Evolutionary conservation across 129 eudicot genomes (phyloP), one percentile per base, ranked within the genome.

Genomic region (Centaurea solstitialis): DNA sequence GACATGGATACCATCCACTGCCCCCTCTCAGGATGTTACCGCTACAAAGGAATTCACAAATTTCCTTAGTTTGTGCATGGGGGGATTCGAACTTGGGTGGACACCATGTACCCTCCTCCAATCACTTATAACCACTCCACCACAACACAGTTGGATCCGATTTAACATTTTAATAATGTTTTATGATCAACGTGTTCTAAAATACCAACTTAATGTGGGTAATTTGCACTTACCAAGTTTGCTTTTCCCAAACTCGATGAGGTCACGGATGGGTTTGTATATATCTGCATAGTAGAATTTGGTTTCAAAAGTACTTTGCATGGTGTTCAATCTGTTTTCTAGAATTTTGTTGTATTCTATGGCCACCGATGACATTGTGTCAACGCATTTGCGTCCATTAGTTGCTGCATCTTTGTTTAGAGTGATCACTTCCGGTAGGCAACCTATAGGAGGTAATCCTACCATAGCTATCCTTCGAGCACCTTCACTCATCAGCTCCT

Each of bases 361-460:
- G 3, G 92, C 90, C 28, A 74, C 87, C 0, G 84, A 39, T 28
- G 84, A 87, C 47, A 89, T 47, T 3, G 66, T 1, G 15, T 84
- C 91, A 9, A 89, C 81, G 76, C 97, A 92, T 43, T 67, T 57
- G 0, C 94, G 88, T 35, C 75, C 62, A n/a, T 40, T 33, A 10
- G 77, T 6, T 0, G 84, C 77, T 59, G 62, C 71, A 21, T 81
- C 66, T 53, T 81, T 75, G 17, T 80, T 57, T 3, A 82, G 39
- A 4, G 91, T 87, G 41, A 85, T 85, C 13, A 85, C 86, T 7
- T 10, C n/a, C 0, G 93, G 93, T 72, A 90, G 50, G 72, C 93
- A 90, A 41, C 93, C 93, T 13, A 87, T 80, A 5, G 93, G 91
- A 20, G 93, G 89, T 33, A 83, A 50, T 24, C 91, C 89, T 47